phyloP scores from a whole-genome alignment of 2,329 filamentous ascomycete species.

The Nemania abortiva region DNA sequence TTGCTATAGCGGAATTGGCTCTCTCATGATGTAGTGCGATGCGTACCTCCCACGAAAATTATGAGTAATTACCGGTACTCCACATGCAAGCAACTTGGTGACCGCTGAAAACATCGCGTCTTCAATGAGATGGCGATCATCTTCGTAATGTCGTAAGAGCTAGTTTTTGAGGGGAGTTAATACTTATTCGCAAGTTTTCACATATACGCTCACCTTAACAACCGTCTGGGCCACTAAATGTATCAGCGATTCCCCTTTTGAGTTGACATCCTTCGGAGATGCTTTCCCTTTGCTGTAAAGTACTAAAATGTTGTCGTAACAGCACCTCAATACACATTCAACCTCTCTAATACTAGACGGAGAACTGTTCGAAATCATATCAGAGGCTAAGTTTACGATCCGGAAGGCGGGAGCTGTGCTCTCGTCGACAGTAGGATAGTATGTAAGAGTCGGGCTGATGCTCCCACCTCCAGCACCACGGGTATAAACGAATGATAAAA shows the following conservation, averaged over 20 bases:
- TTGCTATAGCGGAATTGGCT: neutral
- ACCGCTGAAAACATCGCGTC: neutral
- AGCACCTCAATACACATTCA: neutral
- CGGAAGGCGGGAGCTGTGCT: constrained; percentile 21
- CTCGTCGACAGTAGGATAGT: constrained; percentile 30
- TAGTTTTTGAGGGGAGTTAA: too few relatives aligned
- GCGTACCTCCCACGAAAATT: neutral
- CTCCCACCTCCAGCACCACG: constrained; percentile 31
- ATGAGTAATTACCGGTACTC: constrained; percentile 2
- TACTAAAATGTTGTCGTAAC: constrained; percentile 5
- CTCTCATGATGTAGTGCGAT: neutral
- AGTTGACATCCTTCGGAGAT: constrained; percentile 5
- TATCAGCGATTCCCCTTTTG: constrained; percentile 4
- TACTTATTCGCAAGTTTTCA: too few relatives aligned
- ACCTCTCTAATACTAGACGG: neutral
- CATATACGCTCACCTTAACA: neutral
- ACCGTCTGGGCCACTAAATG: neutral
- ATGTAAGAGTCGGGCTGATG: constrained; percentile 26
- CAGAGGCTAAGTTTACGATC: neutral
- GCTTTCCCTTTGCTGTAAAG: constrained; percentile 18
- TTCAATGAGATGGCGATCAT: too few relatives aligned
- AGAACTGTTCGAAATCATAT: too few relatives aligned
- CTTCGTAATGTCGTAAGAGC: too few relatives aligned
- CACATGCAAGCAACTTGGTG: constrained; percentile 2
- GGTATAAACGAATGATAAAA: constrained; percentile 15